Base-by-base conservation (phyloP, 169 alveolate species). In the Plasmodium knowlesi region DNA sequence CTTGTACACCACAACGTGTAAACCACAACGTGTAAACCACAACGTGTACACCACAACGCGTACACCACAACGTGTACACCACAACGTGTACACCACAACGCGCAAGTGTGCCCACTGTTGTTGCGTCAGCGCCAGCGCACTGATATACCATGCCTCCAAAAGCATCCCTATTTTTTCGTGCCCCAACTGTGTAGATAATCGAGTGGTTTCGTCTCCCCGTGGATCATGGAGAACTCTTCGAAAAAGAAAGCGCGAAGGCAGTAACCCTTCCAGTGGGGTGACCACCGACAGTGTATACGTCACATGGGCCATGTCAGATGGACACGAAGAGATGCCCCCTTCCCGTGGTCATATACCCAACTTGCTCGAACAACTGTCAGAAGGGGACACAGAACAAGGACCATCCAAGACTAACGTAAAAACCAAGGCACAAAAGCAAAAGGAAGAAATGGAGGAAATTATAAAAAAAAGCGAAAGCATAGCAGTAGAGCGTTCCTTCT, bases 401-500 rank as follows among this genome's bases (percentile, higher is more conserved):
- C 61, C 37, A 0, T 37, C 34, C 57, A 76, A 76, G 28, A 19
- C 57, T 14, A 32, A 9, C 28, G 12, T 41, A 41, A 37, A 37
- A 76, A 76, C 12, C 67, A 86, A 53, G 34, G 50, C 50, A 41
- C 76, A 78, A 32, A 89, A 89, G 1, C 43, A 79, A 39, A 89
- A 67, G 82, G 22, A 19, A 5, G 90, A 89, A 89, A 89, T 89
- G 14, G 74, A 89, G n/a, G 74, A 89, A 79, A 89, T 89, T 80
- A 46, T 78, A 73, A 89, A 61, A 53, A 81, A 89, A 32, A 57
- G 94, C 30, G 83, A 89, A 80, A 28, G 28, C 37, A 37, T 89
- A 12, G 25, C 32, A n/a, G 28, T 89, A 54, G 94, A 81, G 19
- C 81, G 94, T n/a, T 89, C 94, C 39, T 89, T 89, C 43, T 89